Percentiles rank a stretch among this genome's conserved stretches.
Conservation (phyloP, 1,284 basidiomycete genomes). For the Tylopilus orsonianus region DNA sequence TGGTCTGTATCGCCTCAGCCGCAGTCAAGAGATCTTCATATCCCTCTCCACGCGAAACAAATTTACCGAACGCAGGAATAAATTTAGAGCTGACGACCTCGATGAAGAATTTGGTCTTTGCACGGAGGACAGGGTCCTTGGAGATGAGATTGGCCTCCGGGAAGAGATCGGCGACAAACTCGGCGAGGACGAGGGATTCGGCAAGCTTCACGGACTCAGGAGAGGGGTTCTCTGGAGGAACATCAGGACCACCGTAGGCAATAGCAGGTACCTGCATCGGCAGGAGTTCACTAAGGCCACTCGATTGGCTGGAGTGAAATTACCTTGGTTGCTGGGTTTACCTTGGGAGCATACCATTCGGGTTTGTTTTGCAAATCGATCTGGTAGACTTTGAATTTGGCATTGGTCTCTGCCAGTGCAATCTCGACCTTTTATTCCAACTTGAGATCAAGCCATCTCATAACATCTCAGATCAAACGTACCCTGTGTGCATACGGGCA, state of each 20-base stretch:
- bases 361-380: conserved; percentile 66
- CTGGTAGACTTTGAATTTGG: conserved; percentile 47
- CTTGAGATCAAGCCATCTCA: neutral
- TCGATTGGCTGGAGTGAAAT: neutral
- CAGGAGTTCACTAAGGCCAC: neutral
- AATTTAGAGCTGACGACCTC: conserved; percentile 43
- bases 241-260: conserved; percentile 44
- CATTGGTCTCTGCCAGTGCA: conserved; percentile 55
- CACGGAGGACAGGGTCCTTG: conserved; percentile 42
- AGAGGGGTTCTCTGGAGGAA: conserved; percentile 40
- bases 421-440: conserved; percentile 46
- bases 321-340: conserved; percentile 67
- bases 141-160: conserved; percentile 42
- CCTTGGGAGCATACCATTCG: conserved; percentile 57
- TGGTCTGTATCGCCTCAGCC: conserved; percentile 42
- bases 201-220: conserved; percentile 44
- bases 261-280: conserved; percentile 43
- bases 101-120: conserved; percentile 44
- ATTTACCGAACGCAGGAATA: conserved; percentile 37
- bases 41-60: conserved; percentile 41
- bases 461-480: neutral
- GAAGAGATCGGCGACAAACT: conserved; percentile 46
- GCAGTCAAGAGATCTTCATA: conserved; percentile 41
- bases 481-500: conserved; percentile 20
- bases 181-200: conserved; percentile 47